phyloP scores from a whole-genome alignment of 306 rosid genomes.

The Lagenaria siceraria region DNA sequence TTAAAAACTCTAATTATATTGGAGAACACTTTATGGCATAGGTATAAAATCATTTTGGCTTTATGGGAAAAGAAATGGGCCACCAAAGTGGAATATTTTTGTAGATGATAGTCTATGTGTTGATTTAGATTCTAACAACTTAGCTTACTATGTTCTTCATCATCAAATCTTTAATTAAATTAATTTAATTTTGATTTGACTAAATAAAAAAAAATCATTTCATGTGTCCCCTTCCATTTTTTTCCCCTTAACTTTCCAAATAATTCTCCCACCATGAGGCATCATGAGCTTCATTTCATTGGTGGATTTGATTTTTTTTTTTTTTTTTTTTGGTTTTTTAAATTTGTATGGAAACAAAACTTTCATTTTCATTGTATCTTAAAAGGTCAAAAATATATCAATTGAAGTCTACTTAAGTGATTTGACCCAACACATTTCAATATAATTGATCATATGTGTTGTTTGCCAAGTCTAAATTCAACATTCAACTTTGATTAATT shows the following conservation, averaged over 20 bases:
- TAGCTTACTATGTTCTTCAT: not conserved
- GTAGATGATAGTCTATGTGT: conserved; percentile 8
- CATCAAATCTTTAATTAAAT: not conserved
- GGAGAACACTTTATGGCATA: not conserved
- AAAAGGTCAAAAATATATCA: not conserved
- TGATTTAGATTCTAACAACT: not conserved
- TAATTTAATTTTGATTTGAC: not conserved
- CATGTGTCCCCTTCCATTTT: not conserved
- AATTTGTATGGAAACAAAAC: not conserved
- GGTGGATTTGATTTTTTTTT: not conserved
- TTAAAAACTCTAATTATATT: not conserved
- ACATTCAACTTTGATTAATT: not conserved
- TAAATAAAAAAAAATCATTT: not conserved
- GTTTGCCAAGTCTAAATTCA: not conserved
- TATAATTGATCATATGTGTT: not conserved
- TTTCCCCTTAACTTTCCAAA: not conserved
- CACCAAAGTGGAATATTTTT: conserved; percentile 20
- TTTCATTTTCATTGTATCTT: not conserved
- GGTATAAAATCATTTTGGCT: not conserved
- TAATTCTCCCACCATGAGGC: not conserved
- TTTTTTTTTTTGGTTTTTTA: too few relatives aligned
- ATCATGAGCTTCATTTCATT: not conserved
- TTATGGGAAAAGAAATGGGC: conserved; percentile 14
- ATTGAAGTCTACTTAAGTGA: not conserved
- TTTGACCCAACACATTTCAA: not conserved